phyloP scores from a whole-genome alignment of 768 basidiomycete species.

The Hortiboletus campestris region DNA sequence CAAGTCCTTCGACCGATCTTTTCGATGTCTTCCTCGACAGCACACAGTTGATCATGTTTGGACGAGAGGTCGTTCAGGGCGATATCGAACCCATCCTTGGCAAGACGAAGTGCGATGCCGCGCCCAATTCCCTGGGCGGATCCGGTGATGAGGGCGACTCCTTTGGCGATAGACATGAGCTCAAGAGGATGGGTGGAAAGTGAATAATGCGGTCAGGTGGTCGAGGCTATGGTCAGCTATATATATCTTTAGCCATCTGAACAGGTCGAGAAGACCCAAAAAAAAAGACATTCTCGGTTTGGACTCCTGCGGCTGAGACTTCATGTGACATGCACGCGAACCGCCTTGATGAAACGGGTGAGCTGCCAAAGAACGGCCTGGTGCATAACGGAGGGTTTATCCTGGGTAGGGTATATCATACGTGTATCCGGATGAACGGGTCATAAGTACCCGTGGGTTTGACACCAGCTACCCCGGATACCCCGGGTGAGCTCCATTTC shows the following conservation, averaged over 20 bases:
- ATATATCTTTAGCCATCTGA: background rate
- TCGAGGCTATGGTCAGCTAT: background rate
- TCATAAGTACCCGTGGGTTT: too few species aligned
- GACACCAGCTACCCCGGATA: too few species aligned
- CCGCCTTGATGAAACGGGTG: too few species aligned
- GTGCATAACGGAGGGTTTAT: too few species aligned
- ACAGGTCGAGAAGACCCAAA: background rate
- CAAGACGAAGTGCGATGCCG: slow-evolving; percentile 33
- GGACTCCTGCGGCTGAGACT: too few species aligned
- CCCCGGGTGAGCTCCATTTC: too few species aligned
- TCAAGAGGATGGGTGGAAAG: background rate
- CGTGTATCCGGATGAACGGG: too few species aligned
- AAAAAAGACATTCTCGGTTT: too few species aligned
- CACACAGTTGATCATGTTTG: slow-evolving; percentile 26
- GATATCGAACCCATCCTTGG: slow-evolving; percentile 29
- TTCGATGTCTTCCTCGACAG: slow-evolving; percentile 28
- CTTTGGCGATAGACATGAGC: slow-evolving; percentile 22
- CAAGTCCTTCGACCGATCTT: slow-evolving; percentile 24
- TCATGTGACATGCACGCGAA: too few species aligned
- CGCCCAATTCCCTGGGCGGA: slow-evolving; percentile 28
- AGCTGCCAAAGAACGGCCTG: too few species aligned
- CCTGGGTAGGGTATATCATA: too few species aligned
- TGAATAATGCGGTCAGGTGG: background rate
- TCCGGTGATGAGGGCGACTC: slow-evolving; percentile 36
- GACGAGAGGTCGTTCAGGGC: slow-evolving; percentile 32